Conservation (phyloP, 2,329 filamentous ascomycete genomes). For the Fusarium tupiense region DNA sequence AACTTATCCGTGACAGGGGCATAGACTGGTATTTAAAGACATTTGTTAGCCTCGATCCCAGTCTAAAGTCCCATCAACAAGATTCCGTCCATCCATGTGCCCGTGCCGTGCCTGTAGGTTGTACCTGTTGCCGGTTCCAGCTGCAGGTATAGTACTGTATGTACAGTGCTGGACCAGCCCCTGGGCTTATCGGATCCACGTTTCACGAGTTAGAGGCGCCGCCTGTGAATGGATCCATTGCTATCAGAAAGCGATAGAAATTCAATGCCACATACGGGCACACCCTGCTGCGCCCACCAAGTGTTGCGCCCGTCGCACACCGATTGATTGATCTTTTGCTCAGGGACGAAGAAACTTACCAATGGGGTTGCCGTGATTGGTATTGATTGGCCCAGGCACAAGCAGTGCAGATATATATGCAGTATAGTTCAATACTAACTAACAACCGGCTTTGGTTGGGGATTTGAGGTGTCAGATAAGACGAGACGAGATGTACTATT, state of each 20-base stretch:
- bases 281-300: constrained; percentile 28
- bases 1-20: constrained; percentile 15
- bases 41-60: constrained; percentile 11
- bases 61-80: constrained; percentile 2
- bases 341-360: constrained; percentile 39
- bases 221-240: constrained; percentile 22
- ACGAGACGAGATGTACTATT: constrained; percentile 1
- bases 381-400: constrained; percentile 25
- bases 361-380: constrained; percentile 39
- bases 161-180: constrained; percentile 1
- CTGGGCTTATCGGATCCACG: constrained; percentile 38
- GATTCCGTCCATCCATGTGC: constrained; percentile 17
- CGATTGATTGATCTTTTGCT: constrained; percentile 36
- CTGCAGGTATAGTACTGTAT: background rate
- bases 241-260: constrained; percentile 36
- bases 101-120: constrained; percentile 15
- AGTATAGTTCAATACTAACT: constrained; percentile 1
- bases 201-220: constrained; percentile 23
- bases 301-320: constrained; percentile 41
- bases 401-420: background rate
- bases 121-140: constrained; percentile 1
- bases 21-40: constrained; percentile 31
- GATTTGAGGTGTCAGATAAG: constrained; percentile 1
- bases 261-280: constrained; percentile 27
- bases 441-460: background rate